Evolutionary conservation across 1,139 yeast genomes (phyloP), one percentile per base, ranked within the genome.

Genomic region (Pneumocystis murina): DNA sequence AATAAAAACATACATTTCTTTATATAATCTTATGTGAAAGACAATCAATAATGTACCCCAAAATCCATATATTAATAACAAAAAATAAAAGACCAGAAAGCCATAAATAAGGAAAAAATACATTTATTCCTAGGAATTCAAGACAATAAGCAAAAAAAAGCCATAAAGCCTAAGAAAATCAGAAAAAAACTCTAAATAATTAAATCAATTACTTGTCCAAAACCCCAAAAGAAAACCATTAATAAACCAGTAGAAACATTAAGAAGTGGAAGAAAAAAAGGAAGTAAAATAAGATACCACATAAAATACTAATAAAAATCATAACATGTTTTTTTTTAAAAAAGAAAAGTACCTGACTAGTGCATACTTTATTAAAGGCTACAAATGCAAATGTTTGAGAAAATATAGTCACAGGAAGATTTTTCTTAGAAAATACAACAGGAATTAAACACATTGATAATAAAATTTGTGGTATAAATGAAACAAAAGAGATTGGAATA

Each of bases 331-430:
- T 20, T 17, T 4, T 40, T 10, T 10, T 7, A 17, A 35, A 38
- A 10, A 33, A 30, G 30, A 14, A 38, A 16, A 36, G 8, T 40
- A 43, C 54, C 71, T 86, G 94, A 0, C 96, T 88, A 0, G 98
- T 92, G 70, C 95, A 87, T 43, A 92, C 97, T 75, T 92, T 92
- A 77, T 92, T 92, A 76, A 86, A 89, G 1, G 94, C 80, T 43
- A 91, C 96, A 76, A 92, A 92, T 38, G 89, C 81, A 73, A 89
- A 85, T 0, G 98, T 92, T 74, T 91, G 97, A n/a, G 90, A 73
- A 71, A 91, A 88, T 68, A 89, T 74, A 28, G 90, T 81, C 59
- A 86, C 80, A n/a, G 83, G 73, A 38, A 86, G 71, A 66, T 84
- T 82, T 20, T 72, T 72, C 59, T 78, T 75, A 1, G 86, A 84